Evolutionary conservation across 2,329 filamentous ascomycete genomes (phyloP).

Genomic region (Coleophoma eucalyptorum): DNA sequence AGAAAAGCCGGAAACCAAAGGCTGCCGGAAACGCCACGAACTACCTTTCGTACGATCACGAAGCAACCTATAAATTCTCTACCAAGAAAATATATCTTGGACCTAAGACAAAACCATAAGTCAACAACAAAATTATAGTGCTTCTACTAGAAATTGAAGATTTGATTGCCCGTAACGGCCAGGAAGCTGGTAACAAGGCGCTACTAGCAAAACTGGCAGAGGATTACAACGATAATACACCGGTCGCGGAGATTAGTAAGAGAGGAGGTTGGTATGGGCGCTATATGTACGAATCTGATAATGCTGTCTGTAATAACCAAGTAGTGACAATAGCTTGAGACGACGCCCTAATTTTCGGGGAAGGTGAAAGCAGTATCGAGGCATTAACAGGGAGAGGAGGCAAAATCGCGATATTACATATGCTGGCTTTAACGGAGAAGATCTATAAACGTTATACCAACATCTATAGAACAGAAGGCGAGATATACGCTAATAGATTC

Average conservation of each 20-base stretch:
- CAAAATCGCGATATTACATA: not conserved
- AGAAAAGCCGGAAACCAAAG: constrained; percentile 68
- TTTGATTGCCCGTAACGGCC: constrained; percentile 18
- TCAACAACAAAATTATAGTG: not conserved
- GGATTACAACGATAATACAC: not conserved
- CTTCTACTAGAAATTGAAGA: not conserved
- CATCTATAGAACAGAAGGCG: not conserved
- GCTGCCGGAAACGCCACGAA: constrained; percentile 77
- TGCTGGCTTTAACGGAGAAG: not conserved
- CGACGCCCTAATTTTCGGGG: not conserved
- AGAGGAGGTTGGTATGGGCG: not conserved
- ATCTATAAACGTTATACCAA: not conserved
- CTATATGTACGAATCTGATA: not conserved
- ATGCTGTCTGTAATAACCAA: not conserved
- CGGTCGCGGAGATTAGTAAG: not conserved
- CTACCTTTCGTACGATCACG: constrained; percentile 75
- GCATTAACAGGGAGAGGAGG: not conserved
- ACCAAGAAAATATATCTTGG: constrained; percentile 70
- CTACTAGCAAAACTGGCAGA: not conserved
- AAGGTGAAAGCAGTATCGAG: not conserved
- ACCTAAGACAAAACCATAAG: not conserved
- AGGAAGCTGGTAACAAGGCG: not conserved
- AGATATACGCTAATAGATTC: not conserved
- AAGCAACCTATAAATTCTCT: constrained; percentile 77
- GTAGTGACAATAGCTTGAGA: not conserved